Percentiles rank a stretch among this genome's conserved stretches.
Evolutionary conservation across 192 early-diverging fungal genomes (phyloP).

Genomic region (Coemansia sp.): DNA sequence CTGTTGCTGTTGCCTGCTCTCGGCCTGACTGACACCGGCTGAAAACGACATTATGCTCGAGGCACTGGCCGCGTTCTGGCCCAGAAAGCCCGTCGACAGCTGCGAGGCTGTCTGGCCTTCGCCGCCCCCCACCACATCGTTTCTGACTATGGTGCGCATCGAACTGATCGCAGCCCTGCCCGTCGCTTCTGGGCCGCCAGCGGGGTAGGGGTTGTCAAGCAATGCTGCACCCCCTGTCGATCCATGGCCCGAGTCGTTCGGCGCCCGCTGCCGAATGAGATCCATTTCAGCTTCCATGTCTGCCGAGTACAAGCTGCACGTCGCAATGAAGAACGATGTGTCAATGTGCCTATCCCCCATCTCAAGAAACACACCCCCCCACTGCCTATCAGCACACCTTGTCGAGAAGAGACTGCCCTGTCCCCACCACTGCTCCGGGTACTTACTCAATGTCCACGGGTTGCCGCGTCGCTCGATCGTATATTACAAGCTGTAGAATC

Average conservation of each 20-base stretch:
- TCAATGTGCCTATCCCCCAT: slow-evolving; percentile 28
- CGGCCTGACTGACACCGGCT: slow-evolving; percentile 11
- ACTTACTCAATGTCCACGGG: slow-evolving; percentile 29
- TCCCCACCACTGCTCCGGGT: background rate
- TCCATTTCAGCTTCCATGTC: slow-evolving; percentile 39
- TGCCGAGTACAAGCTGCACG: slow-evolving; percentile 33
- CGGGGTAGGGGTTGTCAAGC: background rate
- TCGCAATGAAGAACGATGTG: slow-evolving; percentile 32
- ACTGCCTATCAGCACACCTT: background rate
- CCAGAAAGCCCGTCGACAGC: slow-evolving; percentile 1
- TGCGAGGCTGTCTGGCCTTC: background rate
- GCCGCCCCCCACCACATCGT: background rate
- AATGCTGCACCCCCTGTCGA: background rate
- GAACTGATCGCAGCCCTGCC: background rate
- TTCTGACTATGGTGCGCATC: background rate
- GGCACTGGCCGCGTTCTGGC: slow-evolving; percentile 23
- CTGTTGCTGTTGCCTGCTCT: too few species aligned
- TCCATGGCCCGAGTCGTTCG: slow-evolving; percentile 20
- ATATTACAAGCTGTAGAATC: slow-evolving; percentile 56
- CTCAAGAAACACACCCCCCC: background rate
- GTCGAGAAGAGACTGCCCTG: background rate
- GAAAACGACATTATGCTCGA: slow-evolving; percentile 43
- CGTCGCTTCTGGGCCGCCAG: background rate
- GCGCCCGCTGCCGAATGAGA: slow-evolving; percentile 30
- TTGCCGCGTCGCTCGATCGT: slow-evolving; percentile 41